Evolutionary conservation across 495 filamentous ascomycete genomes (phyloP).

Genomic region (Neurospora cerealis): DNA sequence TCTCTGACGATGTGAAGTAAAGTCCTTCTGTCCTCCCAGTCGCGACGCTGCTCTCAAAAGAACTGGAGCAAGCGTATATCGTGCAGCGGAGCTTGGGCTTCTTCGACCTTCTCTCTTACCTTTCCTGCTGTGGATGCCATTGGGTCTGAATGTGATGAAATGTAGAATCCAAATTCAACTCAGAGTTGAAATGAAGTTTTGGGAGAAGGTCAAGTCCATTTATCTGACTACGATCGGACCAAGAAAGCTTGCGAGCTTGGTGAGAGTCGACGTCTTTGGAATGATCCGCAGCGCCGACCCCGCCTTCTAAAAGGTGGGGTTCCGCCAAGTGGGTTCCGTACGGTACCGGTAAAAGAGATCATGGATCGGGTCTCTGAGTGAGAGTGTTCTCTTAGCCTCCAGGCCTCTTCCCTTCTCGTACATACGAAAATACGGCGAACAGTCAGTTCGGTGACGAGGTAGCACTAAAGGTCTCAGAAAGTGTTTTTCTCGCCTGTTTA

Average conservation of each 20-base stretch:
- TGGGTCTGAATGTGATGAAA: slow-evolving; percentile 4
- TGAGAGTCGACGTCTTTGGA: not conserved
- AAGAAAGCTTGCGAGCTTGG: not conserved
- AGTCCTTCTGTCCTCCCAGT: not conserved
- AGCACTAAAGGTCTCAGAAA: slow-evolving; percentile 2
- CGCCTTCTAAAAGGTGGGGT: slow-evolving; percentile 13
- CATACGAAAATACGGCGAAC: not conserved
- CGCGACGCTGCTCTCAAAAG: not conserved
- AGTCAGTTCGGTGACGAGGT: not conserved
- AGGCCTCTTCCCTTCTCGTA: not conserved
- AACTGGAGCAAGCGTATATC: not conserved
- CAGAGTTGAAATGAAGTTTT: not conserved
- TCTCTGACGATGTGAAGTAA: not conserved
- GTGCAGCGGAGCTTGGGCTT: not conserved
- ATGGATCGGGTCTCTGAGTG: not conserved
- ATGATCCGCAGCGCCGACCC: slow-evolving; percentile 5
- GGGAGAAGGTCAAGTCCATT: not conserved
- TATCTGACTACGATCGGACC: not conserved
- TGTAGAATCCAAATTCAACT: not conserved
- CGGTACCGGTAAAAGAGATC: not conserved
- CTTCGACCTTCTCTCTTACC: slow-evolving; percentile 21
- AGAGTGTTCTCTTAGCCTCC: not conserved
- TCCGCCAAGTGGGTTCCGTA: not conserved
- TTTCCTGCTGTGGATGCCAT: slow-evolving; percentile 42
- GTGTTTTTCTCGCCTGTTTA: slow-evolving; percentile 1